Base-by-base conservation (phyloP, 2,329 filamentous ascomycete genomes). In the Talaromyces sp. region DNA sequence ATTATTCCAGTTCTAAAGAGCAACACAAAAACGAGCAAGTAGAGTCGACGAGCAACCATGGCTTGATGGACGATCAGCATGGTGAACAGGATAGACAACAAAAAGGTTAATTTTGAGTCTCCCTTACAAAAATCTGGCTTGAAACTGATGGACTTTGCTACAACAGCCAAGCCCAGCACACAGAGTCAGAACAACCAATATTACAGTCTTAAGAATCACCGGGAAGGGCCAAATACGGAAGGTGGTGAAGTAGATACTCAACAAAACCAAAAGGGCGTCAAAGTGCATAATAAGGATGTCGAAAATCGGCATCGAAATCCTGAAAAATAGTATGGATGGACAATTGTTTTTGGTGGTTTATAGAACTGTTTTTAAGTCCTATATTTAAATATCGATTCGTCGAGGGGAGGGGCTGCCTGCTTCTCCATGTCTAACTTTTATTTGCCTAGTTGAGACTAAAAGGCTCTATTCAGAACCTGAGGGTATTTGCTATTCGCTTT, bases 241-340 rank as follows among this genome's bases (percentile, higher is more conserved):
- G 34, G 53, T 34, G 53, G 53, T 56, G 53, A 56, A 56, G 53
- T 56, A 56, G 53, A 56, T 56, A 10, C 53, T 36, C 33, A 31
- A 56, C 53, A 40, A 18, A 56, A 36, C 53, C 30, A 36, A 14
- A 23, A 18, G 8, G 53, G n/a, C 34, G 33, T 56, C 53, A 56
- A 34, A 56, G 16, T 16, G 23, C 53, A 56, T 56, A 56, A 56
- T 27, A 56, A 56, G 53, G 53, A 56, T 56, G 53, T 56, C 27
- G 51, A 33, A 30, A 33, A 2, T 33, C 27, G 31, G 18, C 51
- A 54, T 54, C 14, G 23, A 54, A 31, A 4, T 31, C 10, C 18
- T 28, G 51, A 54, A 54, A 54, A 33, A 54, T 33, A 54, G 14
- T 54, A 33, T 1, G 23, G 23, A 23, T 23, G 23, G 2, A 23